phyloP scores from a whole-genome alignment of 225 moss, liverwort and hornwort species.

The Polytrichum formosum region DNA sequence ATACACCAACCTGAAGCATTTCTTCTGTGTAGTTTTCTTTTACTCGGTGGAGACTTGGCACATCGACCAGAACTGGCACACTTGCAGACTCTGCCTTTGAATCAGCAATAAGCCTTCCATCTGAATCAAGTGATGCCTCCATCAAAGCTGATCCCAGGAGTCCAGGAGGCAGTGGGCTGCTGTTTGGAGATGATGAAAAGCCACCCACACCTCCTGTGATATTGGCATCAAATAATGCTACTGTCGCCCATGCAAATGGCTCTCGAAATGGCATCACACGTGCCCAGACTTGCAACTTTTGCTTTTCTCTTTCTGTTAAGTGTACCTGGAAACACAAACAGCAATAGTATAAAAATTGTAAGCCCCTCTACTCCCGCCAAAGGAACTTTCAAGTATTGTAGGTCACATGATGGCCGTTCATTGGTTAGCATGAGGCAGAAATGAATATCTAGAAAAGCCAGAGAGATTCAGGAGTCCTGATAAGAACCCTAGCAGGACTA shows the following conservation, averaged over 20 bases:
- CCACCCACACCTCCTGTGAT: conserved; percentile 85
- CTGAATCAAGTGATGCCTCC: conserved; percentile 65
- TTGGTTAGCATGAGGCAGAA: no score
- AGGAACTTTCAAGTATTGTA: background rate
- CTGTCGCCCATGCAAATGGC: conserved; percentile 91
- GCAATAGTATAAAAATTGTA: background rate
- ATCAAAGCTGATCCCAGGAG: conserved; percentile 64
- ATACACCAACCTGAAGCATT: conserved; percentile 62
- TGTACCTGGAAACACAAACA: conserved; percentile 54
- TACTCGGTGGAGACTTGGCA: conserved; percentile 81
- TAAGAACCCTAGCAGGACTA: no score
- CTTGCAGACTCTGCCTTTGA: conserved; percentile 54
- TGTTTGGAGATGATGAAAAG: conserved; percentile 81
- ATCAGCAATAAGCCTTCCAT: conserved; percentile 57
- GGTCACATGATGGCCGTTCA: background rate
- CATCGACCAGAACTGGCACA: conserved; percentile 84
- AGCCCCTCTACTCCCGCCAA: background rate
- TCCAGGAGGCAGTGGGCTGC: conserved; percentile 83
- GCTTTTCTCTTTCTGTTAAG: conserved; percentile 92
- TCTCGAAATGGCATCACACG: conserved; percentile 96
- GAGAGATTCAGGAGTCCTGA: no score
- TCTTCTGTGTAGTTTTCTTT: conserved; percentile 97
- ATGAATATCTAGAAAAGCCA: no score
- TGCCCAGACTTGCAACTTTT: conserved; percentile 94
- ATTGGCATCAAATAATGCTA: conserved; percentile 87